Base-by-base conservation (phyloP, 208 protist genomes). In the Leishmania arabica region DNA sequence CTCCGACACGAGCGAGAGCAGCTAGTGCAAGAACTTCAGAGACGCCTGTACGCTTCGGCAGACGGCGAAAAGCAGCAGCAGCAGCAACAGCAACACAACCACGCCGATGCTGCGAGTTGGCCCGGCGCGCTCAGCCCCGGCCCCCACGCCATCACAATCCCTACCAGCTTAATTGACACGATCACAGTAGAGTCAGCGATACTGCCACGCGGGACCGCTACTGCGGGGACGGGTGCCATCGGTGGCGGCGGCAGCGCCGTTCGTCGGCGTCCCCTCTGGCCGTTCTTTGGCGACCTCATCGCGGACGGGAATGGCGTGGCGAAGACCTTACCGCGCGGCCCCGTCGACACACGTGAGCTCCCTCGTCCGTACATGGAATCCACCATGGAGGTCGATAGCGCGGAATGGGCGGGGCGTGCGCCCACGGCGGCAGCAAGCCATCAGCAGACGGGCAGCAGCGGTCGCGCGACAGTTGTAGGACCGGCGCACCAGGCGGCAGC, bases 1-100 rank as follows among this genome's bases (percentile, higher is more conserved):
- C 54, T 73, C 62, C 81, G 72, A 45, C 81, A 84, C 24, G 81
- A 84, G 31, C 81, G 81, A 69, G 81, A 84, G 47, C 15, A 80
- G 0, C 76, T 84, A 6, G 37, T 56, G 21, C 75, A 80, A 24
- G 81, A 84, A n/a, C 81, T 84, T 58, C 81, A 84, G 60, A 42
- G 81, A 27, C 75, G 81, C 31, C 47, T 76, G 3, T 47, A 76
- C 31, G 47, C 49, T 11, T 1, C 34, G 27, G 42, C 75, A 47
- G n/a, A 45, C 13, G 45, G 54, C 53, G 56, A 78, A 21, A 58
- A 70, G 70, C 78, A 53, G 1, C 40, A 64, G 7, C 40, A 71
- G 40, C 71, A 71, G 31, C 53, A 13, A 0, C 40, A 64, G 7
- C 42, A 71, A 42, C 71, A 71, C 47, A 15, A 64, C 6, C 40